Base-by-base conservation (phyloP, 176 grass and related monocot species). In the Zea luxurians region DNA sequence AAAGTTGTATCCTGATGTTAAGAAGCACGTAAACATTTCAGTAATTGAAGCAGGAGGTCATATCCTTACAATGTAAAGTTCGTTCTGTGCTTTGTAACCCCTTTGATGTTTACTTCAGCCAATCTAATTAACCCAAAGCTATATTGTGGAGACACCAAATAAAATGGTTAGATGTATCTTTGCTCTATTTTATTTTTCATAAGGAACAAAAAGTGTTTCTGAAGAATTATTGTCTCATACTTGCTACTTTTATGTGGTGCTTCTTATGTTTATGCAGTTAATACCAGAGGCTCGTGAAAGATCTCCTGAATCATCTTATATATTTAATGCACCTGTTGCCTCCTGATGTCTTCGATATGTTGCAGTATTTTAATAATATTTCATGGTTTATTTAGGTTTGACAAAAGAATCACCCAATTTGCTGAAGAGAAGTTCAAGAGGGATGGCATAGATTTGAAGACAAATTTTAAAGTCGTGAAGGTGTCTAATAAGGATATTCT, bases 341-440 rank as follows among this genome's bases (percentile, higher is more conserved):
- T 48, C 57, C 10, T 37, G 37, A 41, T 38, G 57, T 70, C 37
- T 53, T 55, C 64, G 4, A 54, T 72, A 20, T 13, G 0, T 38
- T 59, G 46, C 20, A 44, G n/a, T 66, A 45, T 50, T 6, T 69
- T 68, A 48, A 4, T 2, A 65, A 78, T 27, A 13, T 37, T 63
- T 46, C 16, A 62, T 79, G 11, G 43, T 63, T 75, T 15, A 57
- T 80, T 40, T 54, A 94, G 95, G 95, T 94, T 98, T 78, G 95
- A 98, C 77, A 94, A 90, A 89, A 92, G 95, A 87, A 92, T 98
- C 73, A 81, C 89, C 35, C 38, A 85, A 57, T 98, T 98, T 88
- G 95, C 95, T 37, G 95, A 92, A 90, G 87, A 88, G 13, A 98
- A 98, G 58, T 98, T 98, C 74, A 89, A 87, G 85, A 94, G 95